Conservation (phyloP, 1,139 yeast species). For the Scheffersomyces segobiensis region DNA sequence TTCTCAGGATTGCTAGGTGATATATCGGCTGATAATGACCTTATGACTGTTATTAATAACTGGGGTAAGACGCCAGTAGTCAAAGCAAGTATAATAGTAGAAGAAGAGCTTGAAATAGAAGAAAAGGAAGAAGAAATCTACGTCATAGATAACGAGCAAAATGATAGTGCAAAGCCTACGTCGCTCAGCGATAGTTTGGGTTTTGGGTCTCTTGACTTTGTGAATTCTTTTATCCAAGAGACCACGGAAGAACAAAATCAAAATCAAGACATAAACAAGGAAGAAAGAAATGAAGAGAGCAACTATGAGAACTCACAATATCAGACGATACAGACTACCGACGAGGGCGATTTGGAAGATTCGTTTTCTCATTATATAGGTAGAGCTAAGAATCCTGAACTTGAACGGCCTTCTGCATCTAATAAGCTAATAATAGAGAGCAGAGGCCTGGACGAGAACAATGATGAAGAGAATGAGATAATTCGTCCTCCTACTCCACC, state of each 20-base stretch:
- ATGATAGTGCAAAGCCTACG: not conserved
- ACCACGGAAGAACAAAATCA: not conserved
- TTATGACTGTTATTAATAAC: conserved; percentile 4
- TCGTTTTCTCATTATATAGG: not conserved
- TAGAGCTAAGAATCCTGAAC: not conserved
- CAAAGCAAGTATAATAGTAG: not conserved
- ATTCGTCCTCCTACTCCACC: not conserved
- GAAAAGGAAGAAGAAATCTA: not conserved
- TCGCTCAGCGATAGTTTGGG: not conserved
- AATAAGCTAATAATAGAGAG: not conserved
- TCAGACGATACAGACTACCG: not conserved
- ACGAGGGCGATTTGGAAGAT: not conserved
- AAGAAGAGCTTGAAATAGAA: conserved; percentile 1
- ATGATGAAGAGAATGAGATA: not conserved
- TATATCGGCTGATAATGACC: conserved; percentile 5
- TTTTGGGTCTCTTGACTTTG: not conserved
- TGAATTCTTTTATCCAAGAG: not conserved
- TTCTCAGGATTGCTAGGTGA: conserved; percentile 6
- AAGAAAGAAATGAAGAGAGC: not conserved
- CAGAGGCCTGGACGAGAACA: not conserved
- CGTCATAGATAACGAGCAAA: not conserved
- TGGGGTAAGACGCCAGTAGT: conserved; percentile 7
- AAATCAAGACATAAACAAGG: conserved; percentile 3
- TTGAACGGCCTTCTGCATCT: not conserved
- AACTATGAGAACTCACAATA: not conserved